These are phyloP conservation scores for Penicillium freii DNA, from an alignment of 2,329 filamentous ascomycete genomes.

Conservation along the genomic window DNA sequence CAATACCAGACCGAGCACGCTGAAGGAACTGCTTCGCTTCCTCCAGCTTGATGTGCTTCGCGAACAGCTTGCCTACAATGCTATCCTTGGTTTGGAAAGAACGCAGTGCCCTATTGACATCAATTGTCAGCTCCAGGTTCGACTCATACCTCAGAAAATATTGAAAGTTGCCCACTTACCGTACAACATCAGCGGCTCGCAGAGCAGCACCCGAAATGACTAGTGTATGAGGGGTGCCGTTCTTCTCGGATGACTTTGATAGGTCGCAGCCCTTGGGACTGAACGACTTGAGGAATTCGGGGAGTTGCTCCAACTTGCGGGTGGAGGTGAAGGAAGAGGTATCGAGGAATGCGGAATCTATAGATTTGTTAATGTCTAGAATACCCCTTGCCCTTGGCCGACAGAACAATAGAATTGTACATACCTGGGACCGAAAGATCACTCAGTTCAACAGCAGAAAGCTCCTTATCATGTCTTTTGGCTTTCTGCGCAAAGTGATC, in stretches of 20 bases:
- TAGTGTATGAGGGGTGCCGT: slow-evolving; percentile 78
- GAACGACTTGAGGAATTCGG: slow-evolving; percentile 70
- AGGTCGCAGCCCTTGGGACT: slow-evolving; percentile 58
- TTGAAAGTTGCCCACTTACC: slow-evolving; percentile 48
- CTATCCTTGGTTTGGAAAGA: slow-evolving; percentile 76
- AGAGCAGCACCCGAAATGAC: slow-evolving; percentile 83
- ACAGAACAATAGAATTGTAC: slow-evolving; percentile 13
- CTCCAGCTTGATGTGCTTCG: slow-evolving; percentile 94
- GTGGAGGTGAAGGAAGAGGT: slow-evolving; percentile 70
- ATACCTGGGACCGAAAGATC: slow-evolving; percentile 77
- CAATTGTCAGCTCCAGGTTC: slow-evolving; percentile 8
- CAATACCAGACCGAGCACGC: slow-evolving; percentile 67
- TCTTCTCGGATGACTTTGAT: slow-evolving; percentile 63
- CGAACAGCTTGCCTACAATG: slow-evolving; percentile 86
- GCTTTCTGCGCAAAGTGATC: slow-evolving; percentile 82
- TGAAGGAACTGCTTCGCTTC: slow-evolving; percentile 78
- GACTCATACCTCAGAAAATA: neutral
- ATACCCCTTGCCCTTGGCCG: neutral
- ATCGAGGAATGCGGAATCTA: slow-evolving; percentile 73
- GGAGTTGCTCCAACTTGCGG: slow-evolving; percentile 69
- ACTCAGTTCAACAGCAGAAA: slow-evolving; percentile 80
- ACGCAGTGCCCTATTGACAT: slow-evolving; percentile 59
- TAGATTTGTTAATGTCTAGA: neutral
- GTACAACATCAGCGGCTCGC: slow-evolving; percentile 78
- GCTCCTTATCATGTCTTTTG: slow-evolving; percentile 71